These are phyloP conservation scores for Hirsutella rhossiliensis DNA, from an alignment of 2,329 filamentous ascomycete genomes.

Conservation along the genomic window DNA sequence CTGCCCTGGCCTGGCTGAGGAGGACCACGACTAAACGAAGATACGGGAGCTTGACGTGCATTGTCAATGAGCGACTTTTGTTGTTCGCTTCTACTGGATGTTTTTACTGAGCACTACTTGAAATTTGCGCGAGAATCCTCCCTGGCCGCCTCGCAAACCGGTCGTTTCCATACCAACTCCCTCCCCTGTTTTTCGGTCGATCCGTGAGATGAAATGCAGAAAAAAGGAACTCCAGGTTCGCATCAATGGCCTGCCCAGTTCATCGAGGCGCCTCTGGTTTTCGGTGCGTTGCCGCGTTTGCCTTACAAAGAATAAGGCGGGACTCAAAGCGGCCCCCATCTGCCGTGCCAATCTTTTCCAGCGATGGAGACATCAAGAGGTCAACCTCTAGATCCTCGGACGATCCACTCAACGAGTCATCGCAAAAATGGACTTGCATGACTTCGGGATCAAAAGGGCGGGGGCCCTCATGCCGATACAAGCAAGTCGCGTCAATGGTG, in stretches of 20 bases:
- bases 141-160: no score
- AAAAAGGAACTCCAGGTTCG: no score
- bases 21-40: slow-evolving; percentile 68
- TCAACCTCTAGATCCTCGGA: neutral
- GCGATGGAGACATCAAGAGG: neutral
- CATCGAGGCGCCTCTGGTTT: neutral
- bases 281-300: no score
- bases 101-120: no score
- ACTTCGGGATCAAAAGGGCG: neutral
- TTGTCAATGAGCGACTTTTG: no score
- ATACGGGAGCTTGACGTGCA: no score
- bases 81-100: neutral
- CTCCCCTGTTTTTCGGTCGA: no score
- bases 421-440: neutral
- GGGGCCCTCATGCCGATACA: neutral
- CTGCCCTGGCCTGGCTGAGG: slow-evolving; percentile 78
- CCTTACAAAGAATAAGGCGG: neutral
- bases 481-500: neutral
- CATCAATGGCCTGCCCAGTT: no score
- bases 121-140: no score
- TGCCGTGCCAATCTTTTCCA: neutral
- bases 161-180: no score
- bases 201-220: no score
- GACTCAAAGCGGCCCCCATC: neutral
- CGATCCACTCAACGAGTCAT: neutral